phyloP scores from a whole-genome alignment of 2,329 filamentous ascomycete species.

The Neonectria coccinea region DNA sequence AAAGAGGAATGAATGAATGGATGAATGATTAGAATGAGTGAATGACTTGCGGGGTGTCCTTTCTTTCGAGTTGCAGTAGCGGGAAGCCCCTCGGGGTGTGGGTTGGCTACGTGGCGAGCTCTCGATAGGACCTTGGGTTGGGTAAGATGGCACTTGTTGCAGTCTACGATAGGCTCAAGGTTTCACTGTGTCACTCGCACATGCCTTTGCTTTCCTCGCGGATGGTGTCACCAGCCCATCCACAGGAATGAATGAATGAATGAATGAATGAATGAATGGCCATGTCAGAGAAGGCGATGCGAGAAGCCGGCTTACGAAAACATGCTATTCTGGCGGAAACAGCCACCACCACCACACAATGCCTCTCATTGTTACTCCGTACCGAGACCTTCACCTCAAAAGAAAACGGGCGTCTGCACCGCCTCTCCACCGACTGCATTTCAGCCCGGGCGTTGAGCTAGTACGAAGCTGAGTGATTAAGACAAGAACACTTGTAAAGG shows the following conservation, averaged over 20 bases:
- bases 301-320: neutral
- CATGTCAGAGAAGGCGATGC: neutral
- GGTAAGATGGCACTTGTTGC: constrained; percentile 17
- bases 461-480: no score
- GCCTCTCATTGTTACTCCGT: no score
- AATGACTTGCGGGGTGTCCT: neutral
- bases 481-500: no score
- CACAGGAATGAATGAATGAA: neutral
- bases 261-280: neutral
- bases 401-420: neutral
- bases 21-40: no score
- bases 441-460: neutral
- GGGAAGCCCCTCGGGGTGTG: constrained; percentile 4
- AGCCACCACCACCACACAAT: neutral
- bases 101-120: constrained; percentile 21
- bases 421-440: neutral
- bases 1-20: no score
- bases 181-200: neutral
- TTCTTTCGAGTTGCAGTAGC: constrained; percentile 13
- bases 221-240: neutral
- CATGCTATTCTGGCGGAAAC: neutral
- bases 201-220: neutral
- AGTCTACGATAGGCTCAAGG: constrained; percentile 13
- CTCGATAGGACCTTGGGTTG: constrained; percentile 25
- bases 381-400: neutral